Evolutionary conservation across 306 rosid genomes (phyloP).

Genomic region (Trifolium dubium): DNA sequence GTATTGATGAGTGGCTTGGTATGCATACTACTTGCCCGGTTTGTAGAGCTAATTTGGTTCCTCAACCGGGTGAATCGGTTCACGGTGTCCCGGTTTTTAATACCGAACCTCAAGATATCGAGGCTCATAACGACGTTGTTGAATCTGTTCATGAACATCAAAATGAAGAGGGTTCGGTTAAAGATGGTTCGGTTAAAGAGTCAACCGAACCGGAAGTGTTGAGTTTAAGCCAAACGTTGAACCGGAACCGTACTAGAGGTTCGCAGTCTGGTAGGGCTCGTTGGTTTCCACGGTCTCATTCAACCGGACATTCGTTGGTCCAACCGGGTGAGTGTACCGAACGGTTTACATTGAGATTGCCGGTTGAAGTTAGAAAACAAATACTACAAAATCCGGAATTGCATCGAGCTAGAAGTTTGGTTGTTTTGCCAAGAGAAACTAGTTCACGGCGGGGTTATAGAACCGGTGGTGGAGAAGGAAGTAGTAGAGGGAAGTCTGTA

Average conservation of each 20-base stretch:
- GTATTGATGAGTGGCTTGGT: constrained; percentile 84
- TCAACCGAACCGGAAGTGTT: constrained; percentile 37
- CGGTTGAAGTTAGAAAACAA: constrained; percentile 72
- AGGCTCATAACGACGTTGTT: constrained; percentile 50
- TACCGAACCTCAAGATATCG: constrained; percentile 44
- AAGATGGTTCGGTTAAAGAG: neutral
- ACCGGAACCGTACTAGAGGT: constrained; percentile 60
- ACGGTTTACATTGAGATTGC: constrained; percentile 80
- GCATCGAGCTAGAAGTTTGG: constrained; percentile 70
- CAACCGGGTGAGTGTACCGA: constrained; percentile 86
- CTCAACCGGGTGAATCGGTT: constrained; percentile 54
- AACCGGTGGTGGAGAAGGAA: constrained; percentile 60
- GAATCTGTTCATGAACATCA: neutral
- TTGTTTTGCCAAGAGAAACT: constrained; percentile 60
- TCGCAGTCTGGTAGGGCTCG: constrained; percentile 58
- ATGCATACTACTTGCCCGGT: constrained; percentile 91
- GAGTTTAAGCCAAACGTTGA: constrained; percentile 47
- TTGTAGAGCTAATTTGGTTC: constrained; percentile 74
- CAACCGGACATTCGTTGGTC: constrained; percentile 84
- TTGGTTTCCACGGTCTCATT: constrained; percentile 72
- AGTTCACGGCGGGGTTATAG: constrained; percentile 74
- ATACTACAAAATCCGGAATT: constrained; percentile 57
- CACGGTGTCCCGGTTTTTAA: neutral
- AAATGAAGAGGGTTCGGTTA: neutral
- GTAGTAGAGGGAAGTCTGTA: constrained; percentile 56